A percentile compares a stretch with the other conserved stretches of the same genome.
Conservation (phyloP, 2,329 filamentous ascomycete species). For the Cercospora berteroae region DNA sequence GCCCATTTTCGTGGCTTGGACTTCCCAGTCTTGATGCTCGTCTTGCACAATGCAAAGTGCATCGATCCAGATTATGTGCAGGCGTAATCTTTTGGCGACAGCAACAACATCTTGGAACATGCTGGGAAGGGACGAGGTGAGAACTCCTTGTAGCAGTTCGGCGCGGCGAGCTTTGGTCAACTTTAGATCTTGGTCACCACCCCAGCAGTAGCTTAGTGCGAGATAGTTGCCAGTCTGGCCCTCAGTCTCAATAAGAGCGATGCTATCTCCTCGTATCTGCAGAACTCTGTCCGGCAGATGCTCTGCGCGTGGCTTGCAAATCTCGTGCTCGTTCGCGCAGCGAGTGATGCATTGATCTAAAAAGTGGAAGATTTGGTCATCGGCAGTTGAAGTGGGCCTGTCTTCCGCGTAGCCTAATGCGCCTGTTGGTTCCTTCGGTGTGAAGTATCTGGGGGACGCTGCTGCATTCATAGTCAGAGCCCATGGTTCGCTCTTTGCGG, state of each 20-base stretch:
- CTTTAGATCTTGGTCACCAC: background rate
- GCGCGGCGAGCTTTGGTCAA: background rate
- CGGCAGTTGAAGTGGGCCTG: background rate
- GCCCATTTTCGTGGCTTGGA: constrained; percentile 1
- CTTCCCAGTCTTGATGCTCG: constrained; percentile 2
- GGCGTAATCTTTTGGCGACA: background rate
- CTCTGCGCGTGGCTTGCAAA: background rate
- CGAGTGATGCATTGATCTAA: background rate
- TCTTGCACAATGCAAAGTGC: constrained; percentile 16
- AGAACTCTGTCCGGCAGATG: background rate
- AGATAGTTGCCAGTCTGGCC: background rate
- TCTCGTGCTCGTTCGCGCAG: background rate
- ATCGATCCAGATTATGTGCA: constrained; percentile 9
- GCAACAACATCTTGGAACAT: background rate
- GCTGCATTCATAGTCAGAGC: too few relatives aligned
- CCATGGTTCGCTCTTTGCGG: background rate
- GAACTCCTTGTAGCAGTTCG: background rate
- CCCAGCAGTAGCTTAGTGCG: background rate
- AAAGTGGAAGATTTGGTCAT: background rate
- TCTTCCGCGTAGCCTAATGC: background rate
- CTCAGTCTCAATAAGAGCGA: background rate
- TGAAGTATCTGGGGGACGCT: background rate
- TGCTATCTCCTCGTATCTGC: background rate
- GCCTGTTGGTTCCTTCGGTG: background rate
- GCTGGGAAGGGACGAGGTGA: background rate